phyloP scores from a whole-genome alignment of 768 basidiomycete species.

The Lanmaoa rubissima region DNA sequence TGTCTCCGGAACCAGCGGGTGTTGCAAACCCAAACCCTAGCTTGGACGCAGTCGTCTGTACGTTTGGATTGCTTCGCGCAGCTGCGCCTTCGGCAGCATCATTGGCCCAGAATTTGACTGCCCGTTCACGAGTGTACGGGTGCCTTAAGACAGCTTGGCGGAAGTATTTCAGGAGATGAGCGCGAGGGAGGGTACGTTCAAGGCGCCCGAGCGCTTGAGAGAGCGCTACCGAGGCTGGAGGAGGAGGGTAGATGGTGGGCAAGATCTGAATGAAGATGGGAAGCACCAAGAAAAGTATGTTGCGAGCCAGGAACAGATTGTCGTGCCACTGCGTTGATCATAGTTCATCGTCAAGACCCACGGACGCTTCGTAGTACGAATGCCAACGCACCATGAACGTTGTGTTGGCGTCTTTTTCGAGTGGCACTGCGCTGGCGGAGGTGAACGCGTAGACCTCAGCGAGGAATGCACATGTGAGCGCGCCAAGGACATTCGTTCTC shows the following conservation, averaged over 20 bases:
- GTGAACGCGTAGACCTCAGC: conserved; percentile 54
- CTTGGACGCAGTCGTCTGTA: conserved; percentile 46
- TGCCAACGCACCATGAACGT: conserved; percentile 40
- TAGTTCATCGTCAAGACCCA: background rate
- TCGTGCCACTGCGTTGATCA: conserved; percentile 63
- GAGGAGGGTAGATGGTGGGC: conserved; percentile 34
- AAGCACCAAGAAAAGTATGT: conserved; percentile 54
- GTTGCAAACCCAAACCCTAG: conserved; percentile 41
- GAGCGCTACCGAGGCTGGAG: conserved; percentile 30
- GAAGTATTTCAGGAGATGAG: conserved; percentile 56
- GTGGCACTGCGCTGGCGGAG: conserved; percentile 44
- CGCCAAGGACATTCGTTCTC: conserved; percentile 46
- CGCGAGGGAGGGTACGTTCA: conserved; percentile 41
- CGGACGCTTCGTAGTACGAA: background rate
- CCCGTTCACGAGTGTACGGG: conserved; percentile 46
- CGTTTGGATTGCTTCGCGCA: conserved; percentile 46
- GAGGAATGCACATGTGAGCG: conserved; percentile 47
- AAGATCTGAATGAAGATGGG: conserved; percentile 48
- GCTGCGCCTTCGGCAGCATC: conserved; percentile 52
- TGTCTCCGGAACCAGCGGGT: conserved; percentile 5
- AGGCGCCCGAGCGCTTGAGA: conserved; percentile 27
- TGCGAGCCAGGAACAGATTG: conserved; percentile 50
- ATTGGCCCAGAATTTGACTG: conserved; percentile 54
- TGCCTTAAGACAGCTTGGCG: conserved; percentile 57
- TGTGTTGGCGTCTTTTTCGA: conserved; percentile 39